These are phyloP conservation scores for Pezicula radicicola DNA, from an alignment of 2,329 filamentous ascomycete genomes.

Conservation along the genomic window DNA sequence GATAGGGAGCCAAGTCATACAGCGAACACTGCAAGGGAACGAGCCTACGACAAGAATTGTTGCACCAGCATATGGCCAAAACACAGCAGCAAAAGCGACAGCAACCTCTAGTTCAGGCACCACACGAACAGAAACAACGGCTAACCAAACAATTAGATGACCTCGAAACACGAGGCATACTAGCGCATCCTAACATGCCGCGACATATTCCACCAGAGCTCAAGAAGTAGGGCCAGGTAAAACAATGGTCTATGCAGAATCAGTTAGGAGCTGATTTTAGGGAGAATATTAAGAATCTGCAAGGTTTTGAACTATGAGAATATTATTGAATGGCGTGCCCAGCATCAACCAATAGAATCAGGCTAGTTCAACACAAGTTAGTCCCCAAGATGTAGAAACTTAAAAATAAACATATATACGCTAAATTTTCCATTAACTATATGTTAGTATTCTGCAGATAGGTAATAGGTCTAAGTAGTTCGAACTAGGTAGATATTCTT, in stretches of 20 bases:
- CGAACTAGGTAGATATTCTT: too few species aligned
- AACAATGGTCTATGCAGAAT: conserved; percentile 33
- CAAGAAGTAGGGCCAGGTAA: conserved; percentile 42
- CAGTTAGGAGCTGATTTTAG: conserved; percentile 16
- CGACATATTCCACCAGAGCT: conserved; percentile 32
- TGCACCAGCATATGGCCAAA: conserved; percentile 32
- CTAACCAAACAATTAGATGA: conserved; percentile 34
- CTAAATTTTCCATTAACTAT: too few species aligned
- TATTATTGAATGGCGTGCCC: conserved; percentile 13
- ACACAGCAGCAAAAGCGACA: conserved; percentile 16
- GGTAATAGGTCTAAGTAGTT: too few species aligned
- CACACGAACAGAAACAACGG: conserved; percentile 25
- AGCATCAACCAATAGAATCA: conserved; percentile 8
- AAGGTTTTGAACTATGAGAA: conserved; percentile 25
- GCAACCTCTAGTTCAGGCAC: conserved; percentile 9
- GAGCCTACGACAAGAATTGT: conserved; percentile 34
- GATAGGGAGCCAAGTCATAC: conserved; percentile 17
- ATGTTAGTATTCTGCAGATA: too few species aligned
- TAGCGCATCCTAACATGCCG: conserved; percentile 26
- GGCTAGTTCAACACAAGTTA: conserved; percentile 7
- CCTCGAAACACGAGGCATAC: conserved; percentile 29
- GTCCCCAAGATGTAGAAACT: conserved; percentile 10
- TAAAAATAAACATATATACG: too few species aligned
- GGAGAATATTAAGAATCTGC: conserved; percentile 22
- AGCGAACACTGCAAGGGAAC: conserved; percentile 23